Base-by-base conservation (phyloP, 768 basidiomycete species). In the Phlebiopsis gigantea region DNA sequence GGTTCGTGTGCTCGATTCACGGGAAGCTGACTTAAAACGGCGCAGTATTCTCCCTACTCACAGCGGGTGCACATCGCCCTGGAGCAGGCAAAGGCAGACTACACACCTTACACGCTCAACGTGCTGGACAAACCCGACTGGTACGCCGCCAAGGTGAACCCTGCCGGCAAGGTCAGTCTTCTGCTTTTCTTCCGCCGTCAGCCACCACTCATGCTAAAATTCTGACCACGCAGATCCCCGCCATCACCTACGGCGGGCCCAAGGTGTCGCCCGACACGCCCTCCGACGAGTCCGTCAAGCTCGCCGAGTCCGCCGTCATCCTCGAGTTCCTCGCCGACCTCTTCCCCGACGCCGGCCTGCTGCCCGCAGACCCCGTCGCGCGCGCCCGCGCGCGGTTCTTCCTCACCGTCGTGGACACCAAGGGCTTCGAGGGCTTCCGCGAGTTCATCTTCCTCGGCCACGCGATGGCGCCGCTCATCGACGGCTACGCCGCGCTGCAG, bases 261-360 rank as follows among this genome's bases (percentile, higher is more conserved):
- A 70, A 73, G 19, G 78, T 79, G 21, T 61, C 79, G 22, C 76
- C 82, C 0, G 78, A 81, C 57, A 61, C 73, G 4, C 85, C 87
- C 0, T 83, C 84, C 1, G 76, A 79, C 0, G 80, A 81, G 39
- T 83, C 83, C 14, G 61, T 70, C 50, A 87, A 87, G 65, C 63
- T 87, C 62, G 74, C 81, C 8, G 86, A 88, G 64, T 87, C 84
- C 3, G 78, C 81, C 46, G 72, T 86, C 41, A 79, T 87, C 55
- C 71, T 86, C 55, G 84, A 88, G 65, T 82, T 88, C 69, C 66
- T 87, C 57, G 82, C 82, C 9, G 85, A 87, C 64, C 69, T 85
- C 53, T 79, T 73, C 66, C 77, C 78, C 1, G 64, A 73, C 39
- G 71, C 77, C 30, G 54, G 63, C 24, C 70, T 85, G 31, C 74